These are phyloP conservation scores for Kernera saxatilis DNA, from an alignment of 345 rosid genomes.

Conservation along the genomic window DNA sequence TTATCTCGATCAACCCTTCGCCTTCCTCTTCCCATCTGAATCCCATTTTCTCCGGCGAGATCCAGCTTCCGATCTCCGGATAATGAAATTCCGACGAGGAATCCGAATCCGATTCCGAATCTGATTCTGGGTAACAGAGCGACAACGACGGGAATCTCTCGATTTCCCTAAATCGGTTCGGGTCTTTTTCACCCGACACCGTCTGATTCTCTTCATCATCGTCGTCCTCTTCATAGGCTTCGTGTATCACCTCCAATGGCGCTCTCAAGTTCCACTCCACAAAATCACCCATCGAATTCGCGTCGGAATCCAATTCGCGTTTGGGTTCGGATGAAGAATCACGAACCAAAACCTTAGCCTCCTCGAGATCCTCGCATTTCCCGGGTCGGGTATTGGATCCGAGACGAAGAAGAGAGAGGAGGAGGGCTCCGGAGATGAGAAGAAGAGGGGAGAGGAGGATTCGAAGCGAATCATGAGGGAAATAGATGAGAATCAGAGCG, in stretches of 20 bases:
- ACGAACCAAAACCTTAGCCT: neutral
- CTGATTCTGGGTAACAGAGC: slow-evolving; percentile 57
- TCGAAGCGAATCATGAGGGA: slow-evolving; percentile 34
- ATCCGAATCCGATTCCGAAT: slow-evolving; percentile 48
- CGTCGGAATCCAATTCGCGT: neutral
- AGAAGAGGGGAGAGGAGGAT: slow-evolving; percentile 49
- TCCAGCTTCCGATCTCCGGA: slow-evolving; percentile 34
- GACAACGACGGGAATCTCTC: slow-evolving; percentile 51
- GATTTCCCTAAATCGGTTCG: slow-evolving; percentile 9
- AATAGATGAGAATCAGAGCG: slow-evolving; percentile 45
- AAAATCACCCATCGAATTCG: slow-evolving; percentile 35
- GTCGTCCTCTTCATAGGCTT: slow-evolving; percentile 44
- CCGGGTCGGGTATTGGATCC: slow-evolving; percentile 28
- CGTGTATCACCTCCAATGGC: slow-evolving; percentile 78
- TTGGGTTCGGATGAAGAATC: neutral
- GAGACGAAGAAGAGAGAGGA: slow-evolving; percentile 52
- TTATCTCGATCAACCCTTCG: slow-evolving; percentile 60
- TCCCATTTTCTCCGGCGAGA: slow-evolving; percentile 29
- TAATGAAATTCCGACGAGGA: slow-evolving; percentile 40
- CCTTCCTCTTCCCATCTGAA: slow-evolving; percentile 54
- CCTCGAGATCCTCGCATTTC: neutral
- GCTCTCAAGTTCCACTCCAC: slow-evolving; percentile 77
- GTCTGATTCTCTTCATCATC: slow-evolving; percentile 12
- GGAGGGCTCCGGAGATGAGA: slow-evolving; percentile 39
- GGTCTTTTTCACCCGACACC: neutral